phyloP scores from a whole-genome alignment of 352 stramenopile species.

The Phytophthora sp. region DNA sequence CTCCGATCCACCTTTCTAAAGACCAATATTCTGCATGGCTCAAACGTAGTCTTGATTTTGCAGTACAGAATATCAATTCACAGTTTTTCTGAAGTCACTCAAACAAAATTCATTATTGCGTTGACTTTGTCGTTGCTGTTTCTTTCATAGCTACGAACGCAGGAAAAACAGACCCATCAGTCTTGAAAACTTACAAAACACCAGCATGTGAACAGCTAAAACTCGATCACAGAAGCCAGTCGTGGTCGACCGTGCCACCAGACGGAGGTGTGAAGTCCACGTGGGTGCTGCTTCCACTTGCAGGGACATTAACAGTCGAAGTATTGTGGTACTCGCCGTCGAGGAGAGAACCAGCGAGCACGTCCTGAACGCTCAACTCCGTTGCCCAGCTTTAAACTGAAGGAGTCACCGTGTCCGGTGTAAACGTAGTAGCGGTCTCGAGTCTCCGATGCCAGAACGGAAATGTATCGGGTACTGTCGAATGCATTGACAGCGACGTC shows the following conservation, averaged over 20 bases:
- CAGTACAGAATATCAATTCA: too few relatives aligned
- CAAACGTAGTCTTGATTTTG: too few relatives aligned
- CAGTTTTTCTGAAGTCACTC: too few relatives aligned
- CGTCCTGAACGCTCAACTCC: background rate
- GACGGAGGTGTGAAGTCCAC: conserved; percentile 18
- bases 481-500: conserved; percentile 14
- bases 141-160: too few relatives aligned
- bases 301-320: conserved; percentile 5
- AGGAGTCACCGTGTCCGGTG: conserved; percentile 13
- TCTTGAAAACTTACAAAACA: too few relatives aligned
- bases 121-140: too few relatives aligned
- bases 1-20: too few relatives aligned
- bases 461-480: conserved; percentile 25
- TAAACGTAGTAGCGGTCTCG: conserved; percentile 18
- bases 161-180: too few relatives aligned
- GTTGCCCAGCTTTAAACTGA: conserved; percentile 14
- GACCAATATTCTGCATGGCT: too few relatives aligned
- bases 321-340: conserved; percentile 10
- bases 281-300: background rate
- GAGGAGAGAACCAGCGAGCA: conserved; percentile 18
- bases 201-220: too few relatives aligned
- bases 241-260: conserved; percentile 11
- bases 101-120: too few relatives aligned
- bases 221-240: conserved; percentile 20
- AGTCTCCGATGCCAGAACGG: conserved; percentile 12